Conservation (phyloP, 768 basidiomycete genomes). For the Pisolithus orientalis region DNA sequence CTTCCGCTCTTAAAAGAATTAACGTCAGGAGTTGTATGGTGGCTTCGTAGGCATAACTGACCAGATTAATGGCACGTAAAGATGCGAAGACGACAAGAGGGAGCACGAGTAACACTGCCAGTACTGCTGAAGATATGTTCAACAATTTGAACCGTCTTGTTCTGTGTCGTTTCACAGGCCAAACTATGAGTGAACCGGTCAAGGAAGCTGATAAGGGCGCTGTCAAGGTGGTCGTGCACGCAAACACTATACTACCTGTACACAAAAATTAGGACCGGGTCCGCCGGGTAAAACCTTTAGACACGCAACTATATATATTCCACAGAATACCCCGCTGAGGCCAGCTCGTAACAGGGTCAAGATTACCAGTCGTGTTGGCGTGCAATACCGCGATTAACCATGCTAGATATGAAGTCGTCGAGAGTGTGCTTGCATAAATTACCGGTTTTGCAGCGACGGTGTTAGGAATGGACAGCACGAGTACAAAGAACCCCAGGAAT, state of each 20-base stretch:
- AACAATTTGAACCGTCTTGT: conserved; percentile 55
- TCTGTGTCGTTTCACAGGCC: conserved; percentile 36
- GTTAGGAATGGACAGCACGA: conserved; percentile 48
- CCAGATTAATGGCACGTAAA: conserved; percentile 31
- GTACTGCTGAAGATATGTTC: conserved; percentile 41
- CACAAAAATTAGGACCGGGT: background rate
- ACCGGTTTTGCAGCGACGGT: conserved; percentile 51
- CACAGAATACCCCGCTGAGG: conserved; percentile 45
- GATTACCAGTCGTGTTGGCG: conserved; percentile 43
- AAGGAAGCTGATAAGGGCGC: conserved; percentile 61
- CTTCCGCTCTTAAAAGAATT: background rate
- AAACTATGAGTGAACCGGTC: conserved; percentile 27
- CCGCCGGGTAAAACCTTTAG: background rate
- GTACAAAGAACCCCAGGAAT: conserved; percentile 35
- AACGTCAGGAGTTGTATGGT: conserved; percentile 10
- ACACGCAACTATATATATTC: conserved; percentile 56
- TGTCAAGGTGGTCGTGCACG: conserved; percentile 60
- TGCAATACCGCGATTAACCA: conserved; percentile 55
- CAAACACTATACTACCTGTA: conserved; percentile 53
- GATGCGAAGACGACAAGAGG: conserved; percentile 54
- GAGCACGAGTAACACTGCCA: conserved; percentile 46
- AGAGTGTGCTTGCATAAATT: conserved; percentile 52
- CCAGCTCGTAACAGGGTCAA: conserved; percentile 31
- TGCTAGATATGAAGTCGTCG: conserved; percentile 49
- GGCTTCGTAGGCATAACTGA: conserved; percentile 27